Percentiles rank a stretch among this genome's conserved stretches.
phyloP scores from a whole-genome alignment of 768 basidiomycete genomes.

The Chalciporus sphaerocephalus region DNA sequence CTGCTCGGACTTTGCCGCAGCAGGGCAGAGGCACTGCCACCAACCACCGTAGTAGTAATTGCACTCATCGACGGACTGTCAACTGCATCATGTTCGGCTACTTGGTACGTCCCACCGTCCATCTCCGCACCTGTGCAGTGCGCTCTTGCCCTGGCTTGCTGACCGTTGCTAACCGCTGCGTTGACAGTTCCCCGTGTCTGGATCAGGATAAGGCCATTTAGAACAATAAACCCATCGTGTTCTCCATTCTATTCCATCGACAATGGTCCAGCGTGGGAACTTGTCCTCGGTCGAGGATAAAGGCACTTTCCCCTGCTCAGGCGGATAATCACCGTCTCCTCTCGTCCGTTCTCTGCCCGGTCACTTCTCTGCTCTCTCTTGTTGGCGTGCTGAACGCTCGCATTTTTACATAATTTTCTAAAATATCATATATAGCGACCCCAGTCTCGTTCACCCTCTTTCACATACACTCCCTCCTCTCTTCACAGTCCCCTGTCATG shows the following conservation, averaged over 20 bases:
- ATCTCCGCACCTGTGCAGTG: neutral
- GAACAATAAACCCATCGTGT: neutral
- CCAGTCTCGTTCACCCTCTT: slow-evolving; percentile 19
- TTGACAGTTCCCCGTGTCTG: neutral
- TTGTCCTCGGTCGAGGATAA: slow-evolving; percentile 2
- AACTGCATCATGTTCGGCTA: neutral
- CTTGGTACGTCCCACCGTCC: neutral
- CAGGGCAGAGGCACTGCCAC: neutral
- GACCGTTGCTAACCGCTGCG: neutral
- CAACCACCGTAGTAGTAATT: neutral
- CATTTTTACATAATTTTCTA: neutral
- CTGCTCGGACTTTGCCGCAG: neutral
- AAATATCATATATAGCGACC: neutral
- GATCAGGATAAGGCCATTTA: neutral
- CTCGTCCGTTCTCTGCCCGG: slow-evolving; percentile 11
- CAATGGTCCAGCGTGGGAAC: slow-evolving; percentile 4
- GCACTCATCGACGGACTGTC: too few species aligned
- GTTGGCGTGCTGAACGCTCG: neutral
- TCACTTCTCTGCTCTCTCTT: slow-evolving; percentile 4
- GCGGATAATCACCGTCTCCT: slow-evolving; percentile 10
- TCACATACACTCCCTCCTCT: slow-evolving; percentile 27
- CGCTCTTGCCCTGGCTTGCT: too few species aligned
- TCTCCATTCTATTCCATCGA: neutral
- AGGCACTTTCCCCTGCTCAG: slow-evolving; percentile 2
- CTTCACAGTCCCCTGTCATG: slow-evolving; percentile 29